These are phyloP conservation scores for Ehretia macrophylla DNA, from an alignment of 257 asterid species.

Conservation along the genomic window DNA sequence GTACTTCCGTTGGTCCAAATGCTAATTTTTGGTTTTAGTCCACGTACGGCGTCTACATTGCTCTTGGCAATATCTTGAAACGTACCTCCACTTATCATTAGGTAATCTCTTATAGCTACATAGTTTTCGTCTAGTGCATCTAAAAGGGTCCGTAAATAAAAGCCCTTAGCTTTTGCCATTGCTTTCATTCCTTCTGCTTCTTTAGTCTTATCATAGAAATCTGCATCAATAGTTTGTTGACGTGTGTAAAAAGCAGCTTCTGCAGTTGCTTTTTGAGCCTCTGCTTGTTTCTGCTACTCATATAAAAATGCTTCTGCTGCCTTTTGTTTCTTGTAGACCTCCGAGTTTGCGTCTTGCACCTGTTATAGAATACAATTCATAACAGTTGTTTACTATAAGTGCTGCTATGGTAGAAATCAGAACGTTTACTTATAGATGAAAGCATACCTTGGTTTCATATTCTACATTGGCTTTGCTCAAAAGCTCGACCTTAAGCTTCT, in stretches of 20 bases:
- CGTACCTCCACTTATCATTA: neutral
- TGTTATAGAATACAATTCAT: neutral
- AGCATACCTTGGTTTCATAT: constrained; percentile 4
- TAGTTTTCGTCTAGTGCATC: neutral
- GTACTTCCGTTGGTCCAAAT: neutral
- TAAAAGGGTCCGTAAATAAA: neutral
- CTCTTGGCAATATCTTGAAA: neutral
- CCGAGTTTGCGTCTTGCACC: neutral
- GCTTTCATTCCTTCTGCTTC: neutral
- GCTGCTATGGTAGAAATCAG: too few species aligned
- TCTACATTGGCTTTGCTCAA: neutral
- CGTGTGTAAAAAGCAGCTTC: neutral
- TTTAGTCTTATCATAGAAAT: neutral
- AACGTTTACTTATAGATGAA: neutral
- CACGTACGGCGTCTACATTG: neutral
- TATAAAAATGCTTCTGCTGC: neutral
- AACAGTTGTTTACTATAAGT: too few species aligned
- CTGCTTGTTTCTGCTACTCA: neutral
- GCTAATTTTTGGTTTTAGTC: neutral
- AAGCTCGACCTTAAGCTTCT: constrained; percentile 3
- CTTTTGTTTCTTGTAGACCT: neutral
- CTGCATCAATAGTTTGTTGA: neutral
- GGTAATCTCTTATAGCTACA: neutral
- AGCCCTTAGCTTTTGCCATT: neutral
- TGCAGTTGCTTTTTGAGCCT: neutral